Evolutionary conservation across 2,329 filamentous ascomycete species (phyloP).

Genomic region (Aspergillus aculeatus): DNA sequence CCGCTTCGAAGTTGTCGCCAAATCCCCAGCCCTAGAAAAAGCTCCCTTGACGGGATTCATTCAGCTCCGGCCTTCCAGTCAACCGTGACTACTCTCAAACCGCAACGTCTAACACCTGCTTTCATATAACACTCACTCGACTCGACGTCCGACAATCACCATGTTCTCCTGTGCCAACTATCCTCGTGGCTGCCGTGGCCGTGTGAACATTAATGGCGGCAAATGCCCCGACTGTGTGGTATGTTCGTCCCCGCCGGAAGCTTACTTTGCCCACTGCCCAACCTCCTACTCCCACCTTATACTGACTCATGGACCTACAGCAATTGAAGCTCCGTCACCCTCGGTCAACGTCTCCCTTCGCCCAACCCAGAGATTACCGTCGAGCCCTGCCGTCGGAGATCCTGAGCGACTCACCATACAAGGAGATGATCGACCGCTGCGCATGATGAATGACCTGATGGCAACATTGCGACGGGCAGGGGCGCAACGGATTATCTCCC

Average conservation of each 20-base stretch:
- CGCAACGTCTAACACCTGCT: not conserved
- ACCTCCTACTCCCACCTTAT: not conserved
- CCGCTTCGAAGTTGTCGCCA: constrained; percentile 3
- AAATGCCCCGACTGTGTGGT: constrained; percentile 49
- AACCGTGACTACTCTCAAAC: constrained; percentile 3
- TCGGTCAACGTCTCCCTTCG: constrained; percentile 40
- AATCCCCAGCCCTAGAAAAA: constrained; percentile 15
- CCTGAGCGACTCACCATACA: constrained; percentile 29
- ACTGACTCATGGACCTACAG: constrained; percentile 16
- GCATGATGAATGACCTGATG: constrained; percentile 10
- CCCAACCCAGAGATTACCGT: constrained; percentile 40
- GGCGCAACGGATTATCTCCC: constrained; percentile 3
- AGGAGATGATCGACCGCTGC: constrained; percentile 20
- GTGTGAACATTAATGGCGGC: constrained; percentile 43
- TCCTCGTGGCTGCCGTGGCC: constrained; percentile 48
- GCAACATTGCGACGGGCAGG: not conserved
- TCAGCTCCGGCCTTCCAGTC: constrained; percentile 3
- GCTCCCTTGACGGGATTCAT: constrained; percentile 21
- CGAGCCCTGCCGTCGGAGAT: constrained; percentile 35
- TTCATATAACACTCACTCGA: constrained; percentile 1
- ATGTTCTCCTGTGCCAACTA: constrained; percentile 52
- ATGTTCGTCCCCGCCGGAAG: constrained; percentile 25
- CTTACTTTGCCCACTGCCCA: constrained; percentile 16
- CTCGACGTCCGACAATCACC: constrained; percentile 12
- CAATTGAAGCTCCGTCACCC: constrained; percentile 41